Evolutionary conservation across 2,329 filamentous ascomycete species (phyloP), one percentile per base, ranked within the genome.

Genomic region (Fusarium sp.): DNA sequence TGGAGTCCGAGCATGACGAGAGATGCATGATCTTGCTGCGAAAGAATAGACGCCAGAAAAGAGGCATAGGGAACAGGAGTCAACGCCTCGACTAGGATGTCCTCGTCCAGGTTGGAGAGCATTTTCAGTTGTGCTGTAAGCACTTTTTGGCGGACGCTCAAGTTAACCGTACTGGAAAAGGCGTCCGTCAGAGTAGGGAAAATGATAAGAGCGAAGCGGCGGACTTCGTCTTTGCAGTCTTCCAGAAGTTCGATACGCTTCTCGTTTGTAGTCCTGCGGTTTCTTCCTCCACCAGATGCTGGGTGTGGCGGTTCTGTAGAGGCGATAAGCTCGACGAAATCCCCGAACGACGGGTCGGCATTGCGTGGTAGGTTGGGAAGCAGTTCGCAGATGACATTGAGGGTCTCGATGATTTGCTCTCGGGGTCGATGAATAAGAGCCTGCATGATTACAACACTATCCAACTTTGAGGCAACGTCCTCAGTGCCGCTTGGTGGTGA

Each of bases 381-480:
- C 30, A 99, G 85, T 82, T 99, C 96, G 82, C 96, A 98, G 70
- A 99, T 94, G 69, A 99, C 94, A 78, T 98, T 98, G 69, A 99
- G 87, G 3, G 97, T 98, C 83, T 99, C 96, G 73, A 95, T 96
- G 20, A 99, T 93, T 80, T 99, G 96, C 73, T 99, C 97, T 60
- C 94, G 91, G 9, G 96, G 96, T 43, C 95, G 91, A 77, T 98
- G 96, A 55, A 99, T 97, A 69, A 99, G 86, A 40, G 97, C 94
- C 82, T 99, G 96, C 97, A 99, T 99, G 75, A 99, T 96, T 47
- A 99, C 89, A 58, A 98, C 95, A 77, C 94, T 97, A 80, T 98
- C 95, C 70, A 98, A 91, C 81, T 97, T 97, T 40, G 89, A 91
- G 30, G 90, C 92, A 61, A 94, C 88, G 78, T 95, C 91, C 38